These are phyloP conservation scores for Colletotrichum sublineola DNA, from an alignment of 2,329 filamentous ascomycete genomes.

Conservation along the genomic window DNA sequence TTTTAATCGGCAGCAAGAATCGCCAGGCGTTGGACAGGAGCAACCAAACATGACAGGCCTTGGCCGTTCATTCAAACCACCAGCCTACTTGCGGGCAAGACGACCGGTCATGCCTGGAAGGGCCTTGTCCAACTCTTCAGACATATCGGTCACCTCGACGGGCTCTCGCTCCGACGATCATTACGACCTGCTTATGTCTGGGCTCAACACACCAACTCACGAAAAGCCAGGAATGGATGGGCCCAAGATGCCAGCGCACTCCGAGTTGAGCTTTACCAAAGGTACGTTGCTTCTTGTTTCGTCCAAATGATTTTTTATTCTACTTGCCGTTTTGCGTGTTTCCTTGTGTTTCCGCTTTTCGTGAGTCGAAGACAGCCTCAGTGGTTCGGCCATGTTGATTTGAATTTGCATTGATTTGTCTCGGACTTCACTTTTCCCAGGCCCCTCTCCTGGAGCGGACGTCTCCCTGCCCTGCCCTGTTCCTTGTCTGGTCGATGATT, in stretches of 20 bases:
- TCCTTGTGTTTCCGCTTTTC: background rate
- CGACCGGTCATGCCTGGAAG: constrained; percentile 60
- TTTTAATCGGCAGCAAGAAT: background rate
- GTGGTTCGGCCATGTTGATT: background rate
- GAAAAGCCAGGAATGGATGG: constrained; percentile 31
- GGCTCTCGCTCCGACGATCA: constrained; percentile 46
- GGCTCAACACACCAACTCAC: constrained; percentile 43
- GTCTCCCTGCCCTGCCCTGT: background rate
- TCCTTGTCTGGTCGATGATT: background rate
- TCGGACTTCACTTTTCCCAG: constrained; percentile 1
- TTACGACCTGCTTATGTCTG: constrained; percentile 54
- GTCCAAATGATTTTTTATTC: background rate
- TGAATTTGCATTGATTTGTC: background rate
- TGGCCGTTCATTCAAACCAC: constrained; percentile 63
- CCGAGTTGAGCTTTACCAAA: constrained; percentile 24
- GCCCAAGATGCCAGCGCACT: constrained; percentile 8
- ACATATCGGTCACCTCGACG: constrained; percentile 56
- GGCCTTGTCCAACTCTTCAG: constrained; percentile 62
- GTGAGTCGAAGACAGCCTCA: background rate
- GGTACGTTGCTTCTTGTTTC: constrained; percentile 23
- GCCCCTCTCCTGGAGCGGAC: background rate
- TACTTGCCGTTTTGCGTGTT: background rate
- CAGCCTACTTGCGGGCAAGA: constrained; percentile 58
- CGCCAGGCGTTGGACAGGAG: constrained; percentile 16
- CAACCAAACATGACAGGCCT: constrained; percentile 60